A percentile compares a stretch with the other conserved stretches of the same genome.
Evolutionary conservation across 345 rosid species (phyloP).

Genomic region (Syzygium oleosum): DNA sequence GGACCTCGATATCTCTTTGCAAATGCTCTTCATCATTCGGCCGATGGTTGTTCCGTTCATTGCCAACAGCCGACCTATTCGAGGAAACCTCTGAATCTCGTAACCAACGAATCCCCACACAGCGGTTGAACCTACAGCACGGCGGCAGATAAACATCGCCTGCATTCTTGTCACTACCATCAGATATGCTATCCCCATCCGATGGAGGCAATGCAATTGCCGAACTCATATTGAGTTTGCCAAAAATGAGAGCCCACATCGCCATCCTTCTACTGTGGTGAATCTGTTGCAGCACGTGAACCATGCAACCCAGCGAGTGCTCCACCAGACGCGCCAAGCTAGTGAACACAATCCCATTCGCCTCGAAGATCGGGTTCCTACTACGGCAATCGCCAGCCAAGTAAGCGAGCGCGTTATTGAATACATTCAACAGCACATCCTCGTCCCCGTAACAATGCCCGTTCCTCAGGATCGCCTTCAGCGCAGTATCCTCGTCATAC

Average conservation of each 20-base stretch:
- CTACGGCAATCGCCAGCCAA: conserved; percentile 31
- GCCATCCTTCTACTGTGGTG: conserved; percentile 90
- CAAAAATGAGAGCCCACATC: conserved; percentile 90
- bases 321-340: conserved; percentile 71
- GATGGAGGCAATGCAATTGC: conserved; percentile 39
- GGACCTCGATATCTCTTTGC: conserved; percentile 55
- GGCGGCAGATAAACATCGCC: conserved; percentile 40
- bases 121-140: conserved; percentile 75
- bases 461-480: conserved; percentile 65
- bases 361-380: conserved; percentile 19
- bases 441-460: conserved; percentile 85
- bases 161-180: conserved; percentile 26
- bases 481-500: conserved; percentile 63
- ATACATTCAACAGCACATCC: conserved; percentile 75
- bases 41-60: background rate
- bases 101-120: conserved; percentile 54
- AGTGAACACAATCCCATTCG: conserved; percentile 29
- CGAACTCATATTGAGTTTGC: conserved; percentile 70
- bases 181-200: conserved; percentile 10
- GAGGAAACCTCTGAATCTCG: background rate
- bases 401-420: conserved; percentile 67
- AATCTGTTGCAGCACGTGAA: conserved; percentile 82
- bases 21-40: conserved; percentile 14
- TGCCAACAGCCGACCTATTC: background rate
- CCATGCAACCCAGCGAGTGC: conserved; percentile 73